Evolutionary conservation across 1,139 yeast genomes (phyloP), one percentile per base, ranked within the genome.

Genomic region (Suhomyces ambrosiae): DNA sequence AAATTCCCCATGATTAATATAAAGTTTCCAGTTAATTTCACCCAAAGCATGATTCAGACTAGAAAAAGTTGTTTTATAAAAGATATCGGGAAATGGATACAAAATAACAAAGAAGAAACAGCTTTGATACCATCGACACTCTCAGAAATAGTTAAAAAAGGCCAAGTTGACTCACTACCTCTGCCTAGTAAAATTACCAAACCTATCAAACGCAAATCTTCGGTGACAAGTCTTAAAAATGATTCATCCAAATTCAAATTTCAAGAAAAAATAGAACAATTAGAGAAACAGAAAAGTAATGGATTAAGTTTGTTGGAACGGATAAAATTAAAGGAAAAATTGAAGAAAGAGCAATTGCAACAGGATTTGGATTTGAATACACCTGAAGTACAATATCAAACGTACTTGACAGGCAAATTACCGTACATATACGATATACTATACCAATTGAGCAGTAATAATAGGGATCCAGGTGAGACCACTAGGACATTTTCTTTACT

Each of bases 241-340:
- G 60, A 54, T 27, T 33, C 63, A 5, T 54, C 65, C 3, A 64
- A 58, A 40, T 70, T 67, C 48, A 48, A 47, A 28, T 67, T 64
- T 44, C 57, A 53, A 27, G 56, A 52, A 18, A 52, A 52, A 27
- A 46, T 53, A 28, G 72, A 59, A 37, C 15, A 30, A 9, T 40
- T 40, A 0, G 54, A 58, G 35, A 49, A 46, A 31, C 47, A 33
- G 36, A 51, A 47, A 38, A 53, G 46, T 26, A 46, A 50, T 14
- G 76, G 76, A 0, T 44, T 72, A 8, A 59, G 75, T 1, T 49
- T 75, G 5, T 48, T 74, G 3, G 78, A 75, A 40, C 49, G 80
- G 34, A 48, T 46, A 24, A 43, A 38, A 21, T 43, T 47, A 17
- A 49, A 49, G 31, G 53, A 50, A 26, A 45, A 42, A 33, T 29